A percentile compares a stretch with the other conserved stretches of the same genome.
Conservation (phyloP, 768 basidiomycete species). For the Cystobasidium onofrii region DNA sequence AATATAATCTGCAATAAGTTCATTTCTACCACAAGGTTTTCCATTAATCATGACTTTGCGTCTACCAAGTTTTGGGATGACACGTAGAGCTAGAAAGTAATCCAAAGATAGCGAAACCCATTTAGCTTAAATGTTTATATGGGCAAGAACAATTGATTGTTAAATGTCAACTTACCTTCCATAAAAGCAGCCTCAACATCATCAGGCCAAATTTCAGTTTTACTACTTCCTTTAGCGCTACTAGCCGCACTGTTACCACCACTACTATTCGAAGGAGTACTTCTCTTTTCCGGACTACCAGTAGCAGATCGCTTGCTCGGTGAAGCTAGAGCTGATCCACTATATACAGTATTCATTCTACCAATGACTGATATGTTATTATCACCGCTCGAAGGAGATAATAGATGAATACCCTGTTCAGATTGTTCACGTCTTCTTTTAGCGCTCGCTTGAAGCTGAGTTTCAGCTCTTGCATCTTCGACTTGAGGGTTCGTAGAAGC, state of each 20-base stretch:
- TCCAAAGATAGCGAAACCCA: background rate
- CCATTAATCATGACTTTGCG: conserved; percentile 44
- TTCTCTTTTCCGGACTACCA: background rate
- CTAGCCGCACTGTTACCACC: background rate
- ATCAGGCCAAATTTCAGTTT: conserved; percentile 40
- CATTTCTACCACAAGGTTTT: conserved; percentile 46
- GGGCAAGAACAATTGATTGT: too few relatives aligned
- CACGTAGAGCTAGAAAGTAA: conserved; percentile 31
- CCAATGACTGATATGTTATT: background rate
- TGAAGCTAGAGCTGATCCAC: background rate
- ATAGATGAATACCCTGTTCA: background rate
- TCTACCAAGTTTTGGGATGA: conserved; percentile 43
- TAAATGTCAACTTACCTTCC: conserved; percentile 32
- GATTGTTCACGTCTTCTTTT: background rate
- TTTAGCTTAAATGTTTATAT: too few relatives aligned
- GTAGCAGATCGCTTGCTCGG: background rate
- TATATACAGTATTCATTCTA: background rate
- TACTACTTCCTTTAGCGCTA: conserved; percentile 28
- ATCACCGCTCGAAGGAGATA: background rate
- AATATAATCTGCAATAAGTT: conserved; percentile 45
- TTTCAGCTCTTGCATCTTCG: background rate
- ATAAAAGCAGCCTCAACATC: conserved; percentile 41
- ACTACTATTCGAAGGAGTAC: background rate
- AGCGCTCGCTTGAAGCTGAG: background rate
- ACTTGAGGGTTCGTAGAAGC: background rate